These are phyloP conservation scores for Irpex sp. DNA, from an alignment of 1,284 basidiomycete species.

Conservation along the genomic window DNA sequence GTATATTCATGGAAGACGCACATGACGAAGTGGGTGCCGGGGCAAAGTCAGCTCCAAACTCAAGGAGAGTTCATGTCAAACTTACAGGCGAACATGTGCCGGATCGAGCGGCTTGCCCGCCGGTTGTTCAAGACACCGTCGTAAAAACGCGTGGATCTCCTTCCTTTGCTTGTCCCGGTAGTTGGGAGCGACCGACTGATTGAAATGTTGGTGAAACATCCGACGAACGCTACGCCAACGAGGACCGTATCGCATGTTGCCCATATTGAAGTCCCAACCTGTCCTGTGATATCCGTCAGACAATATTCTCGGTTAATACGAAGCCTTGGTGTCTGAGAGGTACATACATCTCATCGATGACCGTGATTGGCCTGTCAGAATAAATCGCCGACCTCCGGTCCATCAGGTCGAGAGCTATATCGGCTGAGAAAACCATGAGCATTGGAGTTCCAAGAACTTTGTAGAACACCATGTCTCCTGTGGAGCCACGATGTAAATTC, in stretches of 20 bases:
- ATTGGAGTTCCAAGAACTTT: too few relatives aligned
- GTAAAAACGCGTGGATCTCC: constrained; percentile 17
- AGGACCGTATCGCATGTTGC: constrained; percentile 29
- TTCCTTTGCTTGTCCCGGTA: constrained; percentile 15
- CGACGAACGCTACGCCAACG: constrained; percentile 26
- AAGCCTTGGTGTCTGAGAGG: background rate
- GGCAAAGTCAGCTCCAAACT: too few relatives aligned
- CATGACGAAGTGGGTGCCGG: background rate
- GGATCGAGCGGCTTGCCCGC: background rate
- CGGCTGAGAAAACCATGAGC: background rate
- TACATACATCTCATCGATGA: background rate
- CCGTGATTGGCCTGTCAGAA: constrained; percentile 3
- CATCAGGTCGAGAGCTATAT: constrained; percentile 1
- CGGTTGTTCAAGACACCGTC: constrained; percentile 14
- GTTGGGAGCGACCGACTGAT: constrained; percentile 7
- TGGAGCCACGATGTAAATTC: too few relatives aligned
- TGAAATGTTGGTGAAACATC: constrained; percentile 19
- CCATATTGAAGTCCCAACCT: constrained; percentile 29
- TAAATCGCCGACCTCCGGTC: constrained; percentile 12
- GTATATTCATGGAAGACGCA: background rate
- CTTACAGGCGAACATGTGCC: constrained; percentile 3
- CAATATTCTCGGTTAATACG: too few relatives aligned
- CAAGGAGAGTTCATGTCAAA: background rate
- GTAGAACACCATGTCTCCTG: too few relatives aligned
- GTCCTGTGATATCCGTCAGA: constrained; percentile 1